A percentile compares a stretch with the other conserved stretches of the same genome.
Conservation (phyloP, 2,329 filamentous ascomycete genomes). For the Chaetomium globosum region DNA sequence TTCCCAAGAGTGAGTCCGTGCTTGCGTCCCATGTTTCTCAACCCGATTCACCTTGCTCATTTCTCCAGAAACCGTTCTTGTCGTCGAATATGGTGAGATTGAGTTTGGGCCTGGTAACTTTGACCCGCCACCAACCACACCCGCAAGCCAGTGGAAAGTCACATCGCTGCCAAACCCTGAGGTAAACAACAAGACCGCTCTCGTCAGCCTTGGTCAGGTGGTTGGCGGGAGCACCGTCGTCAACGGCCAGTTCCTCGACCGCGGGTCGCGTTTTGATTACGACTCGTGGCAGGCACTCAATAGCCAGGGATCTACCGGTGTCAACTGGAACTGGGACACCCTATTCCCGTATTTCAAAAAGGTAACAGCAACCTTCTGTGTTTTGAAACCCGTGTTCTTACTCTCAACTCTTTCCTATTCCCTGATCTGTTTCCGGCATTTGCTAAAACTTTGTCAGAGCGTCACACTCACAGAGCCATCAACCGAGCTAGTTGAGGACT, state of each 20-base stretch:
- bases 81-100: constrained; percentile 36
- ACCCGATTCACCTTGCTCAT: background rate
- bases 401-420: background rate
- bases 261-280: constrained; percentile 43
- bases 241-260: constrained; percentile 47
- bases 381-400: background rate
- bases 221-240: constrained; percentile 44
- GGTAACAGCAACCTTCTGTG: constrained; percentile 29
- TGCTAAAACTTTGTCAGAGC: constrained; percentile 31
- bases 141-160: constrained; percentile 13
- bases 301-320: constrained; percentile 15
- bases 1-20: constrained; percentile 40
- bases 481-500: constrained; percentile 29
- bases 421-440: background rate
- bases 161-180: constrained; percentile 25
- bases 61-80: constrained; percentile 29
- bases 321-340: constrained; percentile 44
- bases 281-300: constrained; percentile 42
- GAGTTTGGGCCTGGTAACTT: constrained; percentile 28
- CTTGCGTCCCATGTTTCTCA: constrained; percentile 1
- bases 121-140: constrained; percentile 34
- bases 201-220: constrained; percentile 40
- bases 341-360: constrained; percentile 45
- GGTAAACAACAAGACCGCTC: constrained; percentile 38
- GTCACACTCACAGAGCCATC: constrained; percentile 40